Evolutionary conservation across 441 rosid species (phyloP), one percentile per base, ranked within the genome.

Genomic region (Erysimum cheiri): DNA sequence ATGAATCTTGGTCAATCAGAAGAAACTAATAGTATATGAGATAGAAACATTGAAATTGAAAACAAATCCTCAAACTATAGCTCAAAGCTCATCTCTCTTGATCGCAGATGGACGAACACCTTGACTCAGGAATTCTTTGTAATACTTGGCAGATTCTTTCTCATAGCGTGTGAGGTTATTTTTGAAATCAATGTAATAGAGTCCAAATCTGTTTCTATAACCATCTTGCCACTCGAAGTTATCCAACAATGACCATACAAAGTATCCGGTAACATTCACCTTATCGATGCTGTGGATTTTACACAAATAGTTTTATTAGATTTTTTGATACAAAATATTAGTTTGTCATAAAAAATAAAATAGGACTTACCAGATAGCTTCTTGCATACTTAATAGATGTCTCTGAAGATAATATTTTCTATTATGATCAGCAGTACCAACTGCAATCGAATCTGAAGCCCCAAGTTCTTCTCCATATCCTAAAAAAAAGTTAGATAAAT

Each of bases 201-300:
- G 62, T 52, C 76, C 79, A 1, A 76, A 70, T 50, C 79, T 69
- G 61, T 63, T 57, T 10, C 49, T 58, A 5, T 58, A 76, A 48
- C 76, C 79, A 64, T 64, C 54, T 56, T 75, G 71, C 79, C 79
- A 70, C 29, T 75, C 79, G 33, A 75, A 75, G 56, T 75, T 75
- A 46, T 76, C 79, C 56, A 75, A 9, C 61, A 75, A 22, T 17
- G 79, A 75, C 79, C 79, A 75, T 57, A 64, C 46, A 50, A 75
- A 75, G 41, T 75, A 75, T 63, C 79, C 76, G 0, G 71, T 76
- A 9, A 76, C 76, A 9, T 44, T 76, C 36, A 70, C 76, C 12
- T 70, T 33, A 59, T 76, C 68, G 43, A 69, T 56, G 69, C 69
- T 74, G 64, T 59, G 53, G 1, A 39, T 4, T 8, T 49, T 14